These are phyloP conservation scores for Boletus rubropictus DNA, from an alignment of 768 basidiomycete genomes.

Conservation along the genomic window DNA sequence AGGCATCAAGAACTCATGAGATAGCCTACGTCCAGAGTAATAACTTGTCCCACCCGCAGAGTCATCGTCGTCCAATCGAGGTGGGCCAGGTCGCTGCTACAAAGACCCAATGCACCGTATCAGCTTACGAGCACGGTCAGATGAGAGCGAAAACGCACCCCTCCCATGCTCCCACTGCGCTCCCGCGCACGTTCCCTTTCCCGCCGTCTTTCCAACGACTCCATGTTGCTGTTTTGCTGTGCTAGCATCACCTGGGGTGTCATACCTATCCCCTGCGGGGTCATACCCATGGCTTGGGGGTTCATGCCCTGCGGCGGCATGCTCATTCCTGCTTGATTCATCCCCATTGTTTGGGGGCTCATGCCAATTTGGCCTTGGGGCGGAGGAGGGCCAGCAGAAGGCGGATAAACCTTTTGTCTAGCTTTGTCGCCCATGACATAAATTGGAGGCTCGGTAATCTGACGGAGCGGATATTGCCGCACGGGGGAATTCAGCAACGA, in stretches of 20 bases:
- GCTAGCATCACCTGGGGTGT: slow-evolving; percentile 57
- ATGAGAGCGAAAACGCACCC: slow-evolving; percentile 28
- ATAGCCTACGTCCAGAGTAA: background rate
- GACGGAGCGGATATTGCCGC: slow-evolving; percentile 66
- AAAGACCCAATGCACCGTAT: background rate
- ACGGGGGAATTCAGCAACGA: slow-evolving; percentile 54
- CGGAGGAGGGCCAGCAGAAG: slow-evolving; percentile 31
- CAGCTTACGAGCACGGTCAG: background rate
- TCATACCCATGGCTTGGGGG: slow-evolving; percentile 21
- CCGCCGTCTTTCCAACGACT: slow-evolving; percentile 57
- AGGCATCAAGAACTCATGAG: background rate
- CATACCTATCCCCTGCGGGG: slow-evolving; percentile 26
- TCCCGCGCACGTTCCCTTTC: slow-evolving; percentile 54
- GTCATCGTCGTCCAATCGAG: slow-evolving; percentile 50
- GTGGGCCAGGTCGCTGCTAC: slow-evolving; percentile 31
- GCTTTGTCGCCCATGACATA: slow-evolving; percentile 68
- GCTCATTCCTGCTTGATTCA: slow-evolving; percentile 22
- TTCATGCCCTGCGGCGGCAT: slow-evolving; percentile 25
- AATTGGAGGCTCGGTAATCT: slow-evolving; percentile 58
- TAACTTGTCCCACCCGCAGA: slow-evolving; percentile 45
- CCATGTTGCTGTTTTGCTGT: slow-evolving; percentile 70
- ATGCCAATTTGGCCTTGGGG: slow-evolving; percentile 25
- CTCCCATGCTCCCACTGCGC: slow-evolving; percentile 37
- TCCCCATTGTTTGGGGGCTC: slow-evolving; percentile 21
- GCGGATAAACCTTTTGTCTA: slow-evolving; percentile 57